A percentile compares a stretch with the other conserved stretches of the same genome.
Evolutionary conservation across 345 rosid genomes (phyloP).

Genomic region (Gossypioides kirkii): DNA sequence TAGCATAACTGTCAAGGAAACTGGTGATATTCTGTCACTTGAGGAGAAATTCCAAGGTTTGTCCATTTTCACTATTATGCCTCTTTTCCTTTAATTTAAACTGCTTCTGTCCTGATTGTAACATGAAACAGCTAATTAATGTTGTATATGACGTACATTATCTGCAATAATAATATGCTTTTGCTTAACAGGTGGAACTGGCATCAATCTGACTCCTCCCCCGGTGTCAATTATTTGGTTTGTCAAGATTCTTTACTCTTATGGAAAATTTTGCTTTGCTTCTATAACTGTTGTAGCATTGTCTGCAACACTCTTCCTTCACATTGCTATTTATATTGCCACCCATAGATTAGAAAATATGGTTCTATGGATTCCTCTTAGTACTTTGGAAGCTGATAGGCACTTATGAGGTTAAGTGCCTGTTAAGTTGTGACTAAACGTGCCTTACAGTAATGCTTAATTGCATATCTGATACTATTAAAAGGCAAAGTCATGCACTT

Average conservation of each 20-base stretch:
- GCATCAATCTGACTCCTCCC: slow-evolving; percentile 95
- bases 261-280: background rate
- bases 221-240: slow-evolving; percentile 82
- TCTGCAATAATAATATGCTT: slow-evolving; percentile 9
- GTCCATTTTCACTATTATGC: background rate
- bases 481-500: background rate
- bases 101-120: background rate
- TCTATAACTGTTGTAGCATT: background rate
- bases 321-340: background rate
- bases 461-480: background rate
- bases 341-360: background rate
- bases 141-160: slow-evolving; percentile 3
- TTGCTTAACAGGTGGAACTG: slow-evolving; percentile 80
- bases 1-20: slow-evolving; percentile 87
- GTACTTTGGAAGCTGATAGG: background rate
- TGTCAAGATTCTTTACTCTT: slow-evolving; percentile 20
- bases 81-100: background rate
- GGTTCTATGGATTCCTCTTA: background rate
- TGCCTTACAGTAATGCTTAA: background rate
- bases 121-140: background rate
- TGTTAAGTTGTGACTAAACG: too few relatives aligned
- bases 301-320: slow-evolving; percentile 6
- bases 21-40: slow-evolving; percentile 84
- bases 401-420: background rate
- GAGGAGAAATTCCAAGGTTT: slow-evolving; percentile 97